phyloP scores from a whole-genome alignment of 2,329 filamentous ascomycete genomes.

The Xylariales sp. region DNA sequence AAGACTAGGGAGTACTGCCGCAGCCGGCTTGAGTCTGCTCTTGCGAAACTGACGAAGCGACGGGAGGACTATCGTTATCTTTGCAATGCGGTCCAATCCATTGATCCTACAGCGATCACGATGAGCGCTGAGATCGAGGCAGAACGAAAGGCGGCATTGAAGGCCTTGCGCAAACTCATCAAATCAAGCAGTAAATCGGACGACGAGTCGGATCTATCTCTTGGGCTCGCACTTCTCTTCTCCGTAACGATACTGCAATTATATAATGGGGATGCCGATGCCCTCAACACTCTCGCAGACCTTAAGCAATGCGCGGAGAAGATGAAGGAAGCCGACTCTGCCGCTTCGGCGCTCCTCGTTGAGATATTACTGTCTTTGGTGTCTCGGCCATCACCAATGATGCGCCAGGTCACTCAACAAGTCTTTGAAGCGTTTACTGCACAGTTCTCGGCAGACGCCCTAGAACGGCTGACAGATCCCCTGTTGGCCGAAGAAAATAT shows the following conservation, averaged over 20 bases:
- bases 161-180: slow-evolving; percentile 48
- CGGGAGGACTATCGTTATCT: slow-evolving; percentile 48
- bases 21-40: slow-evolving; percentile 52
- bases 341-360: slow-evolving; percentile 68
- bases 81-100: slow-evolving; percentile 49
- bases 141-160: slow-evolving; percentile 47
- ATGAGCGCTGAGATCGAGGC: slow-evolving; percentile 53
- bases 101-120: slow-evolving; percentile 45
- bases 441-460: slow-evolving; percentile 67
- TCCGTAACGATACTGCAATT: slow-evolving; percentile 81
- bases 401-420: slow-evolving; percentile 81
- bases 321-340: slow-evolving; percentile 52
- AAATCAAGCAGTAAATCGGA: slow-evolving; percentile 31
- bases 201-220: slow-evolving; percentile 40
- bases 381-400: slow-evolving; percentile 76
- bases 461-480: slow-evolving; percentile 64
- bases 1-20: slow-evolving; percentile 51
- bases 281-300: slow-evolving; percentile 76
- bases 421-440: slow-evolving; percentile 81
- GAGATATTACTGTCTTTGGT: slow-evolving; percentile 90
- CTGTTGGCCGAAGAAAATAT: slow-evolving; percentile 75
- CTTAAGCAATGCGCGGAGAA: slow-evolving; percentile 72
- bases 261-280: slow-evolving; percentile 85
- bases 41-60: slow-evolving; percentile 52
- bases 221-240: slow-evolving; percentile 73